A percentile compares a stretch with the other conserved stretches of the same genome.
These are phyloP conservation scores for Euphrasia confusa DNA, from an alignment of 257 asterid genomes.

Conservation along the genomic window DNA sequence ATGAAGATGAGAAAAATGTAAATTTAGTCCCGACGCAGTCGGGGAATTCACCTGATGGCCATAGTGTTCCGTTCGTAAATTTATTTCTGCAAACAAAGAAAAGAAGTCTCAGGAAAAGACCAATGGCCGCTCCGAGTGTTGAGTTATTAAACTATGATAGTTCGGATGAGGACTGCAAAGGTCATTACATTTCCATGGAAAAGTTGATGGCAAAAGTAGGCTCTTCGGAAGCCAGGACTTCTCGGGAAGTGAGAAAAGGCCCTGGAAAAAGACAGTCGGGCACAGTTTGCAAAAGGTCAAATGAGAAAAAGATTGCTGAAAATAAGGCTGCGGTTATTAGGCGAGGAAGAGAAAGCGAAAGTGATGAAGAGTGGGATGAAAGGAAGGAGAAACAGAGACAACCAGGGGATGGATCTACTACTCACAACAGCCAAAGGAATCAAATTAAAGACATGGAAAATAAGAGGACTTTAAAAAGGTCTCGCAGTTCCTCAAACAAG, in stretches of 20 bases:
- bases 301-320: constrained; percentile 21
- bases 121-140: constrained; percentile 7
- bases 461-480: constrained; percentile 39
- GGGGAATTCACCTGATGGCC: constrained; percentile 14
- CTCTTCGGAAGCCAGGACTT: not conserved
- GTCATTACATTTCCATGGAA: constrained; percentile 22
- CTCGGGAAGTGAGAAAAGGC: constrained; percentile 14
- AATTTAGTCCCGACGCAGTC: constrained; percentile 17
- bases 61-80: constrained; percentile 20
- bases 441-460: constrained; percentile 23
- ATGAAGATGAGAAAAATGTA: constrained; percentile 28
- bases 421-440: constrained; percentile 23
- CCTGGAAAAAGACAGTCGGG: constrained; percentile 21
- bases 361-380: constrained; percentile 50
- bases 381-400: constrained; percentile 32
- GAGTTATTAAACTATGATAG: constrained; percentile 21
- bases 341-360: constrained; percentile 28
- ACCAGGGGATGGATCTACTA: constrained; percentile 17
- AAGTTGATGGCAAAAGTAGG: constrained; percentile 20
- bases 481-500: constrained; percentile 37
- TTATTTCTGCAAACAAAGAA: constrained; percentile 17
- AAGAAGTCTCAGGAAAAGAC: not conserved
- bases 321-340: constrained; percentile 12
- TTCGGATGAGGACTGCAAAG: constrained; percentile 26
- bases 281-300: constrained; percentile 22